Conservation (phyloP, 2,329 filamentous ascomycete genomes). For the Alternaria arborescens region DNA sequence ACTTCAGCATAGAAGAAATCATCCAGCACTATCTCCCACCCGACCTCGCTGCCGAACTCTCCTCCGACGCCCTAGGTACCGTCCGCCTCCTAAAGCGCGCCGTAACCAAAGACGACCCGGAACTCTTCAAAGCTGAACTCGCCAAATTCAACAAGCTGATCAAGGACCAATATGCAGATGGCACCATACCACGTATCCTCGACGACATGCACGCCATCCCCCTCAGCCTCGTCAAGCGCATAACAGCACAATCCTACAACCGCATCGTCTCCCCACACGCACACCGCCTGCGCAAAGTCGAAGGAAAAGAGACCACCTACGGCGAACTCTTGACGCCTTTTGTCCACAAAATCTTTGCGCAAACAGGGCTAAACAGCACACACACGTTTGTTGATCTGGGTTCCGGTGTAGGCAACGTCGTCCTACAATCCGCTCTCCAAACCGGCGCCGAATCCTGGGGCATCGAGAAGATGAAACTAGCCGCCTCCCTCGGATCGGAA, state of each 20-base stretch:
- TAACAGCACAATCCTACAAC: conserved; percentile 87
- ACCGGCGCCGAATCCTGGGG: conserved; percentile 95
- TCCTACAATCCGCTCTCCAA: conserved; percentile 90
- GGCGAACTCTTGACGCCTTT: conserved; percentile 90
- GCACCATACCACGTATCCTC: conserved; percentile 76
- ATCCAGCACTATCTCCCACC: conserved; percentile 78
- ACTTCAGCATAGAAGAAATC: conserved; percentile 70
- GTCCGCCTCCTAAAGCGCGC: conserved; percentile 80
- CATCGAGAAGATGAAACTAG: conserved; percentile 94
- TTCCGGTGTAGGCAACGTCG: conserved; percentile 95
- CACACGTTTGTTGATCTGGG: conserved; percentile 94
- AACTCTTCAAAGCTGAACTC: conserved; percentile 77
- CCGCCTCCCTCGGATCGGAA: conserved; percentile 79
- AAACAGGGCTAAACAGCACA: conserved; percentile 78
- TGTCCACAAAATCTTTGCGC: conserved; percentile 80
- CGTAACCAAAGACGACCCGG: conserved; percentile 69
- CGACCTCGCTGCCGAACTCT: conserved; percentile 72
- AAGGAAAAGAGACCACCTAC: conserved; percentile 92
- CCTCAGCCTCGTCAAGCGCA: conserved; percentile 73
- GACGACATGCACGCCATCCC: conserved; percentile 74
- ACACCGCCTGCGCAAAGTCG: conserved; percentile 82
- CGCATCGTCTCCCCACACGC: conserved; percentile 91
- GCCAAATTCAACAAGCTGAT: conserved; percentile 80
- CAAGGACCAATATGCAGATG: conserved; percentile 70
- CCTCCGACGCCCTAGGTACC: conserved; percentile 76